Conservation (phyloP, 2,329 filamentous ascomycete genomes). For the Elsinoe fawcettii region DNA sequence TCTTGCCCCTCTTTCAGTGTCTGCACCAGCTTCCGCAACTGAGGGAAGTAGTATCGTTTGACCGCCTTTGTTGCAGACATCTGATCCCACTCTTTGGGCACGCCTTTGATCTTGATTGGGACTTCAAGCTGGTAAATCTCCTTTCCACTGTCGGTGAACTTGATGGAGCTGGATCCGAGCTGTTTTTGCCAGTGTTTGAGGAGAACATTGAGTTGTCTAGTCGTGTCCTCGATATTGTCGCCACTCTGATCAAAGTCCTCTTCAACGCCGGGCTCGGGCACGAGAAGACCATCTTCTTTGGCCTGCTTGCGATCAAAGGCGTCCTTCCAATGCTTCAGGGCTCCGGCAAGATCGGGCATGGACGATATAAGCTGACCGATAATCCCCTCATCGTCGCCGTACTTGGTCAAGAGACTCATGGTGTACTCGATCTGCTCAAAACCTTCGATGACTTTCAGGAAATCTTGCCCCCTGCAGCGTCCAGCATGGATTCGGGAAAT, state of each 20-base stretch:
- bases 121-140: constrained; percentile 95
- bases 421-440: constrained; percentile 98
- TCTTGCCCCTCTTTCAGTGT: constrained; percentile 90
- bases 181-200: constrained; percentile 64
- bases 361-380: constrained; percentile 73
- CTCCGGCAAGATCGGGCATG: constrained; percentile 75
- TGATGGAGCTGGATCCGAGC: constrained; percentile 59
- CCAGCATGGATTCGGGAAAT: constrained; percentile 93
- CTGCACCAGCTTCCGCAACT: constrained; percentile 73
- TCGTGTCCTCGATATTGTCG: constrained; percentile 65
- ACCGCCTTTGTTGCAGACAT: constrained; percentile 90
- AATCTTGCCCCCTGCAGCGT: constrained; percentile 83
- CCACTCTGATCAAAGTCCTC: constrained; percentile 85
- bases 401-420: constrained; percentile 67
- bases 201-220: constrained; percentile 62
- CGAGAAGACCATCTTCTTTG: constrained; percentile 69
- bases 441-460: constrained; percentile 85
- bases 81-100: constrained; percentile 85
- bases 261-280: constrained; percentile 81
- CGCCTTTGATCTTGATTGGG: constrained; percentile 66
- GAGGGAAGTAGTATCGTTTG: constrained; percentile 88
- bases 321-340: constrained; percentile 77
- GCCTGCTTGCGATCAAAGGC: constrained; percentile 82
- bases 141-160: constrained; percentile 70
- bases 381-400: constrained; percentile 69